These are phyloP conservation scores for Mucor plumbeus DNA, from an alignment of 371 early-diverging fungal species.

Conservation along the genomic window DNA sequence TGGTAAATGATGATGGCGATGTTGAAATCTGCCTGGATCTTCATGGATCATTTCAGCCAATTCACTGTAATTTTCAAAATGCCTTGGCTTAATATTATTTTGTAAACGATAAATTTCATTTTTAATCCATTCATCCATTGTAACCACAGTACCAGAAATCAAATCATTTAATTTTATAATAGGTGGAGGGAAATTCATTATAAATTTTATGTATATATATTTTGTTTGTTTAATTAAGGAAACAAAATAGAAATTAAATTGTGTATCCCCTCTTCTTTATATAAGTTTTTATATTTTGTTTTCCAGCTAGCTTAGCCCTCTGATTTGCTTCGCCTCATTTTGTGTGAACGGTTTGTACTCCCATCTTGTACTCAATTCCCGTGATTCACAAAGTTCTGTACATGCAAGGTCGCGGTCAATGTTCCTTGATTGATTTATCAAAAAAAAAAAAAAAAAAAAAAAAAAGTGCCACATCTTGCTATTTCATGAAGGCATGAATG, in stretches of 20 bases:
- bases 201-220: neutral
- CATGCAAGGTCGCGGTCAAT: conserved; percentile 7
- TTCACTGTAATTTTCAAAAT: conserved; percentile 36
- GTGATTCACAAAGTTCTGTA: neutral
- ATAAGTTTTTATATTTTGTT: neutral
- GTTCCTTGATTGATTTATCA: neutral
- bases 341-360: neutral
- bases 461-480: neutral
- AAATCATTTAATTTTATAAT: conserved; percentile 22
- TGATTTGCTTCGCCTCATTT: conserved; percentile 12
- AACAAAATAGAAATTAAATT: conserved; percentile 8
- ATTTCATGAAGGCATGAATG: neutral
- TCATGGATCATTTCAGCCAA: conserved; percentile 36
- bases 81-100: conserved; percentile 37
- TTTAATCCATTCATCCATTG: conserved; percentile 41
- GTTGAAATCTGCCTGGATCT: conserved; percentile 31
- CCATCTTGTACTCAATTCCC: neutral
- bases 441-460: no score
- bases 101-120: conserved; percentile 38
- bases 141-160: conserved; percentile 19
- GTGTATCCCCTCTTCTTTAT: conserved; percentile 6
- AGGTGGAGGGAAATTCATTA: conserved; percentile 5
- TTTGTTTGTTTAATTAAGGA: neutral
- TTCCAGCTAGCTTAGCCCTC: neutral
- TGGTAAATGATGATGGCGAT: neutral